A percentile compares a stretch with the other conserved stretches of the same genome.
Evolutionary conservation across 2,329 filamentous ascomycete genomes (phyloP).

Genomic region (Talaromyces sp.): DNA sequence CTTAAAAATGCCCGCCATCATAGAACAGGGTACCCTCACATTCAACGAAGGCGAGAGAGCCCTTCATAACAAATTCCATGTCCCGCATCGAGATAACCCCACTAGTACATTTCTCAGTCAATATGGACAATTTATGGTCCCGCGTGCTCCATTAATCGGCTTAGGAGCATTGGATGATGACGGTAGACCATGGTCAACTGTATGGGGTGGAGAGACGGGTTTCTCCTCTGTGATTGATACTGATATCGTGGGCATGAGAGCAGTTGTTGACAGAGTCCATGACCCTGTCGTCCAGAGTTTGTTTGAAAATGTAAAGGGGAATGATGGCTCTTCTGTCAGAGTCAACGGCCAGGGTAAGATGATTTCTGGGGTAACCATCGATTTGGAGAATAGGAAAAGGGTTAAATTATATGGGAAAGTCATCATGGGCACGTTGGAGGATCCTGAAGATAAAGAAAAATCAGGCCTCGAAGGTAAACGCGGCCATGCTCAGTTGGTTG

Average conservation of each 20-base stretch:
- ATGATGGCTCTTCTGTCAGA: conserved; percentile 45
- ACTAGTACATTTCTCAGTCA: conserved; percentile 40
- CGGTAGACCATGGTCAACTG: conserved; percentile 68
- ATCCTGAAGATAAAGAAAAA: conserved; percentile 25
- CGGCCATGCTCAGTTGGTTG: conserved; percentile 56
- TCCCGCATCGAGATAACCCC: conserved; percentile 62
- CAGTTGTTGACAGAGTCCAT: conserved; percentile 56
- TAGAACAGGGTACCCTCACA: conserved; percentile 22
- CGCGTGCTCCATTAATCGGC: conserved; percentile 60
- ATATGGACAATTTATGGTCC: conserved; percentile 10
- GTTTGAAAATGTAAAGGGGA: conserved; percentile 44
- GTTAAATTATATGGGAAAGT: conserved; percentile 72
- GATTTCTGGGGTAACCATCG: conserved; percentile 60
- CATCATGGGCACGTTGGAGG: conserved; percentile 58
- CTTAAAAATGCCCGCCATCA: conserved; percentile 24
- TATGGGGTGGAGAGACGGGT: conserved; percentile 72
- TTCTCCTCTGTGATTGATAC: conserved; percentile 63
- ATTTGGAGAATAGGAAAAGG: conserved; percentile 65
- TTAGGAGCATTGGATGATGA: conserved; percentile 67
- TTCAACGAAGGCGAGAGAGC: conserved; percentile 67
- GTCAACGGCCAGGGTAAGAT: conserved; percentile 45
- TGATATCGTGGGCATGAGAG: conserved; percentile 62
- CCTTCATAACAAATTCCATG: conserved; percentile 61
- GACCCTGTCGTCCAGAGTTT: conserved; percentile 70
- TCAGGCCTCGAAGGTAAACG: conserved; percentile 18